Evolutionary conservation across 31 red algal species (phyloP), one percentile per base, ranked within the genome.

Genomic region (Porphyra umbilicalis): DNA sequence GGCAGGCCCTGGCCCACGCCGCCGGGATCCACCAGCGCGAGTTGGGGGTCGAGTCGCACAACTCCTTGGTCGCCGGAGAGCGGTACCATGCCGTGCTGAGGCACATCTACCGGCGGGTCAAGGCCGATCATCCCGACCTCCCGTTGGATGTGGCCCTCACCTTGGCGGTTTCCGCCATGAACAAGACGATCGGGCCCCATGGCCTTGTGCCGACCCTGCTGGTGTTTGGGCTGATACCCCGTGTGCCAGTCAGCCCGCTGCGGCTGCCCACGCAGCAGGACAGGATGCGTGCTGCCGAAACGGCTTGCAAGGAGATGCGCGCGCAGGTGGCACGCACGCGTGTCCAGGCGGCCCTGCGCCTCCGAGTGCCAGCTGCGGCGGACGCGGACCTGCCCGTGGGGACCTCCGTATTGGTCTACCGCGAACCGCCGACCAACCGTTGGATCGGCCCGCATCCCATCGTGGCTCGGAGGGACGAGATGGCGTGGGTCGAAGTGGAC

Each of bases 141-240:
- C 75, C 80, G 6, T 29, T 67, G 6, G 46, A 93, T 6, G 32
- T 85, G 10, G 1, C 57, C 6, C 44, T 88, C 2, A 15, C 30
- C 29, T 20, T 84, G 8, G 78, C 78, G 11, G 74, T 88, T 35
- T 88, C 88, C 1, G 81, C 85, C 38, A 85, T 88, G 83, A 88
- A 93, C 78, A 79, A 88, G 35, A 93, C 77, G 29, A 79, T 86
- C 18, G 36, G 39, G 7, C 82, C 90, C 0, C 38, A 85, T 25
- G 85, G 77, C 7, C 85, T 93, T 9, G 71, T 85, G 34, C 81
- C 90, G n/a, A 82, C 90, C 40, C 77, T 93, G 14, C 44, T 93
- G 0, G 81, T 93, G 6, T 93, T 87, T 82, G 82, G 79, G n/a
- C 38, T 83, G 18, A 71, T 85, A 29, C 81, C 83, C 10, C 36